phyloP scores from a whole-genome alignment of 78 protist genomes.

The Isochrysis galbana region DNA sequence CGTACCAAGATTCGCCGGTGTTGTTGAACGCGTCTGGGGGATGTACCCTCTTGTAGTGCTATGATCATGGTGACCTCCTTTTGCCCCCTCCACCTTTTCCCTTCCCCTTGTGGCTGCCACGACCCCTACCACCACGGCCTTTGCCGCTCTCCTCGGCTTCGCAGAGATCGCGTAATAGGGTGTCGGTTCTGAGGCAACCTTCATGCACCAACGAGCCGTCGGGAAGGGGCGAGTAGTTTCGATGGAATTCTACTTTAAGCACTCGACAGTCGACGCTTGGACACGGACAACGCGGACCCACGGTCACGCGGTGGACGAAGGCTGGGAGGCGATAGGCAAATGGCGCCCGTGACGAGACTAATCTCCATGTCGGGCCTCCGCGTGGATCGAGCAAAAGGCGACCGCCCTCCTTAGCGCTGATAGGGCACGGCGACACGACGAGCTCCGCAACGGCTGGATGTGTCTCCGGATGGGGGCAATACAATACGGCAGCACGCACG shows the following conservation, averaged over 20 bases:
- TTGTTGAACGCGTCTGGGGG: too few relatives aligned
- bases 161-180: not conserved
- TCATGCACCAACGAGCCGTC: not conserved
- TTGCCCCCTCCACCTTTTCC: too few relatives aligned
- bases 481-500: not conserved
- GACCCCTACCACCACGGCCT: not conserved
- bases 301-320: not conserved
- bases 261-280: not conserved
- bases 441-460: not conserved
- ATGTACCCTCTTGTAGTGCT: too few relatives aligned
- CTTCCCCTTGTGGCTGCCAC: not conserved
- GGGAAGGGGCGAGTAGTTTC: not conserved
- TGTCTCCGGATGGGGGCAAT: not conserved
- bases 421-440: not conserved
- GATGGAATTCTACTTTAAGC: not conserved
- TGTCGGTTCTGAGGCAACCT: not conserved
- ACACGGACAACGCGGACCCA: not conserved
- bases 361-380: not conserved
- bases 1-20: too few relatives aligned
- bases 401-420: not conserved
- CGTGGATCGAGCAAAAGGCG: not conserved
- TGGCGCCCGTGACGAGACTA: not conserved
- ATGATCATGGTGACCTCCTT: too few relatives aligned
- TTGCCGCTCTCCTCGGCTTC: not conserved
- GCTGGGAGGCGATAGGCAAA: not conserved